A percentile compares a stretch with the other conserved stretches of the same genome.
phyloP scores from a whole-genome alignment of 2,329 filamentous ascomycete genomes.

The Colletotrichum cuscutae region DNA sequence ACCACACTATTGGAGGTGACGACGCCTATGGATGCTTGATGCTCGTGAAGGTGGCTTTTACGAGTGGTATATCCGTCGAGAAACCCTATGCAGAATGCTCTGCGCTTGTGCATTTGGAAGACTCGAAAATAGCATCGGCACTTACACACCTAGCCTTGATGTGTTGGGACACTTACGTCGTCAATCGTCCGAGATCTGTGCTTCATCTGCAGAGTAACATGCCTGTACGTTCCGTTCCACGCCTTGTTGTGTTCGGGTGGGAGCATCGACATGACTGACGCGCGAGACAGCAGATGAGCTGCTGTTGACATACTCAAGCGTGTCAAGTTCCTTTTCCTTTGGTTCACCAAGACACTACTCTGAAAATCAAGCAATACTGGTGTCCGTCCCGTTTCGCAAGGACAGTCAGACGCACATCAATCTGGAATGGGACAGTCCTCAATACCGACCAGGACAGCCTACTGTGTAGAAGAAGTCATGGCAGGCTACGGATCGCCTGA shows the following conservation, averaged over 20 bases:
- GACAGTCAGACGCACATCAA: constrained; percentile 3
- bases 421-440: constrained; percentile 5
- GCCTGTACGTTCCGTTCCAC: neutral
- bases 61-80: neutral
- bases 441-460: constrained; percentile 3
- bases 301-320: neutral
- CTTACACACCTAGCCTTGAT: neutral
- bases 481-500: constrained; percentile 6
- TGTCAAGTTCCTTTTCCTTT: constrained; percentile 3
- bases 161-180: neutral
- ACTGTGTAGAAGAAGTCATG: neutral
- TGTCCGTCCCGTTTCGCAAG: neutral
- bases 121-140: neutral
- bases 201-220: neutral
- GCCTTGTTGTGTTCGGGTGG: neutral
- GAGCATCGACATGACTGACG: constrained; percentile 3
- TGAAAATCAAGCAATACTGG: too few species aligned
- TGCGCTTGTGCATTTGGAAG: neutral
- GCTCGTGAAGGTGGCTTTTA: neutral
- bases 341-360: neutral
- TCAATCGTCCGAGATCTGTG: neutral
- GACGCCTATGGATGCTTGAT: constrained; percentile 2
- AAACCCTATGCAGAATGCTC: too few species aligned
- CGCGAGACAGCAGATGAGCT: constrained; percentile 2
- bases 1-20: constrained; percentile 18